Base-by-base conservation (phyloP, 2,329 filamentous ascomycete species). In the Alternaria alternata region DNA sequence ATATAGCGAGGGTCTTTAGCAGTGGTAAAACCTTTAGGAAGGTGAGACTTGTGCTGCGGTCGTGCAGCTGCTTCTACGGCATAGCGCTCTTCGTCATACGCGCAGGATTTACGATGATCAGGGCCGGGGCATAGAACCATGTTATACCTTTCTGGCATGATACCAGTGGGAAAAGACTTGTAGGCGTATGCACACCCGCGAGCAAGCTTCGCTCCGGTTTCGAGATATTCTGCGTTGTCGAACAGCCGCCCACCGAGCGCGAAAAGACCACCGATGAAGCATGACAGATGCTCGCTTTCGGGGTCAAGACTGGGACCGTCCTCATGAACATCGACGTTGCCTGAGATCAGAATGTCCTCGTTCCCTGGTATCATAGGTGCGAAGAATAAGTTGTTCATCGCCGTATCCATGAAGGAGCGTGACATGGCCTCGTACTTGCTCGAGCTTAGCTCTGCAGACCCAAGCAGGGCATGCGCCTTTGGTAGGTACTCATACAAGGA, bases 111-210 rank as follows among this genome's bases (percentile, higher is more conserved):
- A 28, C 66, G 65, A 46, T 61, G 66, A 16, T 71, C 51, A 5
- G 64, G 18, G 30, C 67, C 64, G 1, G 68, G 69, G 66, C 87
- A 89, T 3, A 84, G 80, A 6, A 84, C 65, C 55, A 87, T 76
- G 34, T 81, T 71, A 71, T 87, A 87, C 28, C 79, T 75, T 67
- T 89, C 87, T 0, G 87, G 86, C 86, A 88, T 88, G 57, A 89
- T 82, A 1, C 87, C 86, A 0, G 83, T 81, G 2, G 83, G 82
- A 44, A 85, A 84, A 3, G 81, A 77, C 53, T 83, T 79, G 69
- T 89, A 89, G 6, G 86, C 83, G 82, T 85, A 89, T 28, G 88
- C 83, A 71, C 87, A 89, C 7, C 86, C 87, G 59, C 87, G 83
- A 0, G 86, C 87, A 28, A 89, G 78, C 70, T 87, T 85, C 51